phyloP scores from a whole-genome alignment of 2,329 filamentous ascomycete species.

The Xylariaceae sp. region DNA sequence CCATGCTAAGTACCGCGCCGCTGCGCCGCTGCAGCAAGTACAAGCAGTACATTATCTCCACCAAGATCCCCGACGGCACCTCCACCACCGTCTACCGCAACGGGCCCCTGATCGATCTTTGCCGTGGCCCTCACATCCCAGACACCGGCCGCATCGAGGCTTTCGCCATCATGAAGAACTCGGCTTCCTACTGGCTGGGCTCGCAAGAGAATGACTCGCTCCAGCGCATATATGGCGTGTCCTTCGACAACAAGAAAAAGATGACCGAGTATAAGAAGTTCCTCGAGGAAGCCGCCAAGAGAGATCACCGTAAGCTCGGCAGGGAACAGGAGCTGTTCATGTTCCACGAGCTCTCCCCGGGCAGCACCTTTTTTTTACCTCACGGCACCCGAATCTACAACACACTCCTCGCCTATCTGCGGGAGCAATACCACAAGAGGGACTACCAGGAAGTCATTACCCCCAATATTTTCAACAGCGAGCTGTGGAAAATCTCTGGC shows the following conservation, averaged over 20 bases:
- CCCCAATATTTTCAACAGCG: conserved; percentile 93
- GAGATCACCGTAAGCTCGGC: conserved; percentile 91
- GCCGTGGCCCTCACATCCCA: conserved; percentile 90
- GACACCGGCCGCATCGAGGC: conserved; percentile 92
- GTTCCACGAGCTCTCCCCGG: conserved; percentile 91
- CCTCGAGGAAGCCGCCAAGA: conserved; percentile 95
- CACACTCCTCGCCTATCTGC: conserved; percentile 75
- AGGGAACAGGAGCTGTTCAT: conserved; percentile 97
- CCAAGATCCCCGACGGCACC: conserved; percentile 84
- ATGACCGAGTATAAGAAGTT: conserved; percentile 93
- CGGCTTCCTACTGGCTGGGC: conserved; percentile 83
- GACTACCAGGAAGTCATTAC: conserved; percentile 94
- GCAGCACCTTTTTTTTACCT: conserved; percentile 87
- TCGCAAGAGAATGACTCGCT: conserved; percentile 92
- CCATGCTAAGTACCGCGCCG: neutral
- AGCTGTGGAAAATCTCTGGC: conserved; percentile 90
- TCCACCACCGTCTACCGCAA: conserved; percentile 93
- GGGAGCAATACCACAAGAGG: conserved; percentile 86
- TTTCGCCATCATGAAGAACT: conserved; percentile 84
- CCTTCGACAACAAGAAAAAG: conserved; percentile 91
- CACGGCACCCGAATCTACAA: conserved; percentile 95
- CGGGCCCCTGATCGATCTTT: conserved; percentile 91
- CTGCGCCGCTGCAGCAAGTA: conserved; percentile 61
- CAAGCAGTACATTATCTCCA: conserved; percentile 96
- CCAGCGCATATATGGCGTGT: conserved; percentile 94